Evolutionary conservation across 2,329 filamentous ascomycete species (phyloP).

Genomic region (Calonectria crousiana): DNA sequence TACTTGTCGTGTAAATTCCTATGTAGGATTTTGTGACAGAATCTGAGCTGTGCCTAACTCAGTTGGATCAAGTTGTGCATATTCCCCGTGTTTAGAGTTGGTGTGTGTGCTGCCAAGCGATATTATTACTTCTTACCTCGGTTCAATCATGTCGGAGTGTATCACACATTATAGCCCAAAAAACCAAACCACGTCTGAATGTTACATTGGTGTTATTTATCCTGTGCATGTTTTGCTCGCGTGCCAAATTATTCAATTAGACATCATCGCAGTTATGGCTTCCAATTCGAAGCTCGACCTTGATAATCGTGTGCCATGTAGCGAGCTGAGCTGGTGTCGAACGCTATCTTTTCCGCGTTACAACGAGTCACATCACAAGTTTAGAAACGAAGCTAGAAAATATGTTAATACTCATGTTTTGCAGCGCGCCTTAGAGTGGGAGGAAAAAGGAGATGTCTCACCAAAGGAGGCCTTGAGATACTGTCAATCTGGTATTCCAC

Average conservation of each 20-base stretch:
- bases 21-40: neutral
- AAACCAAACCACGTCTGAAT: neutral
- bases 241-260: neutral
- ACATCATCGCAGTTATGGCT: neutral
- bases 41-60: neutral
- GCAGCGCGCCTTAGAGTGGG: neutral
- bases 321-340: neutral
- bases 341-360: neutral
- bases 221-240: neutral
- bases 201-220: neutral
- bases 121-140: neutral
- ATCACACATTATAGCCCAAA: neutral
- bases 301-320: neutral
- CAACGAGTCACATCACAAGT: neutral
- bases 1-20: neutral
- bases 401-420: neutral
- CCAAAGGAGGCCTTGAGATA: neutral
- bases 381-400: neutral
- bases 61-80: neutral
- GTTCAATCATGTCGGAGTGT: neutral
- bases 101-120: neutral
- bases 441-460: conserved; percentile 1
- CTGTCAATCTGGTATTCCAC: neutral
- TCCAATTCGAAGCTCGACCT: neutral
- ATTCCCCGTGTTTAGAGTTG: neutral